Percentiles rank a stretch among this genome's conserved stretches.
phyloP scores from a whole-genome alignment of 768 basidiomycete species.

The Trametes cinnabarina region DNA sequence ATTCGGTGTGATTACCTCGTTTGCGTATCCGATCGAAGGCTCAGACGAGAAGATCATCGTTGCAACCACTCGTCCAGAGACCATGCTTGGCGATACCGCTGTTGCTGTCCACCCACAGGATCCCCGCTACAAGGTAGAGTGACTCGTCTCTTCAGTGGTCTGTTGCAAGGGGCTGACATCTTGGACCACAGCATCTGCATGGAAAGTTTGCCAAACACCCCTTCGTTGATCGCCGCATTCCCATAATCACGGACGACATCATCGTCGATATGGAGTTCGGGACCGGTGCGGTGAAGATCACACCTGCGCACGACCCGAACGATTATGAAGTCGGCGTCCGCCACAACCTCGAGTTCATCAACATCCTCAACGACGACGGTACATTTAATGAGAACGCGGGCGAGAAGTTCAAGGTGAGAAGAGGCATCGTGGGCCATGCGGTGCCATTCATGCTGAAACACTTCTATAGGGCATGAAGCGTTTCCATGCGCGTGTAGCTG shows the following conservation, averaged over 20 bases:
- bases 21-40: slow-evolving; percentile 87
- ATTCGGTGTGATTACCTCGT: slow-evolving; percentile 95
- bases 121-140: slow-evolving; percentile 69
- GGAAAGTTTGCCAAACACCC: slow-evolving; percentile 91
- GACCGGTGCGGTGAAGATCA: slow-evolving; percentile 98
- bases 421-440: no score
- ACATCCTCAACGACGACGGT: slow-evolving; percentile 94
- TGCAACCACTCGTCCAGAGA: slow-evolving; percentile 97
- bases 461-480: slow-evolving; percentile 84
- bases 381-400: slow-evolving; percentile 92
- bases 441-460: no score
- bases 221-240: slow-evolving; percentile 81
- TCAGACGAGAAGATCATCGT: slow-evolving; percentile 94
- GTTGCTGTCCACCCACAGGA: slow-evolving; percentile 97
- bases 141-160: not conserved
- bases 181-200: slow-evolving; percentile 67
- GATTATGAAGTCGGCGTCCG: slow-evolving; percentile 93
- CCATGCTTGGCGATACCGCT: slow-evolving; percentile 97
- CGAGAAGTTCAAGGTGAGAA: slow-evolving; percentile 62
- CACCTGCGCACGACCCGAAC: slow-evolving; percentile 95
- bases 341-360: slow-evolving; percentile 89
- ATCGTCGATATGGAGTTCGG: slow-evolving; percentile 92
- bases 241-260: slow-evolving; percentile 83
- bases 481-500: slow-evolving; percentile 85
- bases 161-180: not conserved